Base-by-base conservation (phyloP, 1,284 basidiomycete genomes). In the Cryptococcus neoformans region DNA sequence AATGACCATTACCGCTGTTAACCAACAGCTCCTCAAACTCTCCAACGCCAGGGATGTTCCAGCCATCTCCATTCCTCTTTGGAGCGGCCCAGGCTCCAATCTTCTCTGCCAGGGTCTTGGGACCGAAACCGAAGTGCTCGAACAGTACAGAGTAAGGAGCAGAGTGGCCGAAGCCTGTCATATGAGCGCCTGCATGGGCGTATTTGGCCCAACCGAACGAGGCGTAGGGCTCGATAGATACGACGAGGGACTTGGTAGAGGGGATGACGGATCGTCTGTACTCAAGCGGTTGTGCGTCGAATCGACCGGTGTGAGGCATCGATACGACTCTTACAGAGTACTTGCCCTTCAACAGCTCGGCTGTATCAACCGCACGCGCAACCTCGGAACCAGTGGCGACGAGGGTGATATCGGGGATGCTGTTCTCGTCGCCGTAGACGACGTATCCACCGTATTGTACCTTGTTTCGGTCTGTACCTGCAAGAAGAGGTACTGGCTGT, bases 141-240 rank as follows among this genome's bases (percentile, higher is more conserved):
- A 65, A 75, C n/a, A 73, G 53, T 12, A 61, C 56, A 3, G 61
- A 52, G 41, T 63, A 58, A 10, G 73, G 72, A 9, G 72, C 73
- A 3, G 68, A 70, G 44, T 65, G 62, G 28, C 73, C 71, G 53
- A 75, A 75, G 3, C 66, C 67, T 53, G 67, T 65, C 72, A 74
- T 74, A 53, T 67, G 66, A 39, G 60, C 56, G 37, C 67, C 67
- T 9, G 69, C 72, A 55, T 75, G 73, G 12, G 72, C 72, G 55
- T 75, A 75, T 47, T 62, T 49, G 1, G 72, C 63, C 73, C 73
- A 75, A n/a, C 72, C 68, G 58, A 66, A 69, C 8, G 66, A 63
- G 6, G 58, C 68, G 60, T 66, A 74, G 3, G 71, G 68, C 51
- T 75, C 73, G 41, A 75, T 65, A 28, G 72, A 65, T 40, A 73